Evolutionary conservation across 352 stramenopile genomes (phyloP), one percentile per base, ranked within the genome.

Genomic region (Globisporangium heterothallicum): DNA sequence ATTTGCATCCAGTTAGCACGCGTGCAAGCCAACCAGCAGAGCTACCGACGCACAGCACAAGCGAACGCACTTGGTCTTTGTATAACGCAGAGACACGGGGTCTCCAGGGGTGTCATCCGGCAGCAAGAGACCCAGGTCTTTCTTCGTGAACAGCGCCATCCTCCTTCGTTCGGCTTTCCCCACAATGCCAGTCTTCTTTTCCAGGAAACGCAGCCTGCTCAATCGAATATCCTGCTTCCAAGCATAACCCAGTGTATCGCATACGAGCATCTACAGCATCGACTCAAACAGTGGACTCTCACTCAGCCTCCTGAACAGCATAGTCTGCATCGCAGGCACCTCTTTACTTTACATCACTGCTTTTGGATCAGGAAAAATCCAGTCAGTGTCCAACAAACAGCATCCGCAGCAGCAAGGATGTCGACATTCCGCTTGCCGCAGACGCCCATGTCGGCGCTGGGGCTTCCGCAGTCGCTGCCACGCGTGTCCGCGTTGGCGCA

Each of bases 101-200:
- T 95, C 83, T 3, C 79, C 83, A 0, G 84, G 78, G 10, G 74
- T 72, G 63, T 92, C 79, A 52, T 95, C 84, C 18, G 82, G 84
- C 42, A 95, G 73, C 49, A 92, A 58, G 12, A 91, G 56, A 34
- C 72, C 84, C 34, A 95, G 57, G 63, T 94, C 84, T 54, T 92
- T 92, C 72, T 94, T 94, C 53, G 72, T 88, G 68, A 94, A 95
- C 46, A 88, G 71, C 56, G 80, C 72, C 84, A 94, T 92, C 26
- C 19, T 42, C 14, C 14, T 19, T 47, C 22, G 21, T 47, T 9
- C 29, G 6, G 10, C 3, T 25, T n/a, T 10, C 14, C 3, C 18
- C 43, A 27, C 13, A 49, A 26, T 26, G 6, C 19, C 21, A n/a
- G n/a, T n/a, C 22, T 53, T 32, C 42, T 18, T 24, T 42, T 19